Percentiles rank a stretch among this genome's conserved stretches.
These are phyloP conservation scores for Paecilomyces formosus DNA, from an alignment of 2,329 filamentous ascomycete species.

Conservation along the genomic window DNA sequence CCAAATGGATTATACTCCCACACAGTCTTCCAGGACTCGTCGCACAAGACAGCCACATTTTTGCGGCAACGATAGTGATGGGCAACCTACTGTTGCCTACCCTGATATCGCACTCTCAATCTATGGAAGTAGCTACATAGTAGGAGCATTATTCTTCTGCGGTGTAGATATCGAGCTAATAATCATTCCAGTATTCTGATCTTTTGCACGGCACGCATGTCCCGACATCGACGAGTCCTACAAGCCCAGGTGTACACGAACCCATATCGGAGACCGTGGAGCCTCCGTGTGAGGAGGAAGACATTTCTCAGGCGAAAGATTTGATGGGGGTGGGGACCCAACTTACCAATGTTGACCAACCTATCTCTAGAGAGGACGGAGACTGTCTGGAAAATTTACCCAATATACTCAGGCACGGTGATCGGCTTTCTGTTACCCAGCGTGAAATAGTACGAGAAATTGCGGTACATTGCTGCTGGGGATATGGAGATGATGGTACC, in stretches of 20 bases:
- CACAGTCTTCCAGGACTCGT: not conserved
- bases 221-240: not conserved
- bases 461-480: not conserved
- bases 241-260: not conserved
- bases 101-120: not conserved
- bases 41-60: not conserved
- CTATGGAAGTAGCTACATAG: not conserved
- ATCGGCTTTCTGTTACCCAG: no score
- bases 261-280: not conserved
- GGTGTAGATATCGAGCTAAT: not conserved
- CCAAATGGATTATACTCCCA: not conserved
- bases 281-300: not conserved
- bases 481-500: not conserved
- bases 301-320: not conserved
- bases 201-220: not conserved
- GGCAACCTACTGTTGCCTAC: not conserved
- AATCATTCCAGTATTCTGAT: not conserved
- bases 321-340: not conserved
- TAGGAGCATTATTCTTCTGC: not conserved
- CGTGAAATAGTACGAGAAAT: not conserved
- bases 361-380: not conserved
- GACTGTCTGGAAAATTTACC: not conserved
- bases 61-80: not conserved
- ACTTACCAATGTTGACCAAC: not conserved
- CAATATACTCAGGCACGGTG: no score